These are phyloP conservation scores for Lactuca sativa DNA, from an alignment of 129 eudicot genomes.

Conservation along the genomic window DNA sequence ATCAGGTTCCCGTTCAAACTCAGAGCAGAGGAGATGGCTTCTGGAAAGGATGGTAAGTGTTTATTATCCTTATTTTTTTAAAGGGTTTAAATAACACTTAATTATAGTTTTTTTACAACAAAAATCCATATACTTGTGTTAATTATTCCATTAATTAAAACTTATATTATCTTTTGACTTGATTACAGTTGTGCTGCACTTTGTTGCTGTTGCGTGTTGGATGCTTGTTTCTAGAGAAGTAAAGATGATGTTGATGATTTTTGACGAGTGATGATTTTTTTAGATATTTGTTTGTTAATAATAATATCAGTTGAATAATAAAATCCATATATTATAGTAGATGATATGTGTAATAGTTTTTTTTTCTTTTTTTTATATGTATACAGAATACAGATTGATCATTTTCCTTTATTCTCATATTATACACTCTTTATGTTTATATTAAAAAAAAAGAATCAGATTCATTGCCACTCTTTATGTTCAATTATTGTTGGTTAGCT, in stretches of 20 bases:
- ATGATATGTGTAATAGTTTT: conserved; percentile 26
- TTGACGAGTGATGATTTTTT: conserved; percentile 20
- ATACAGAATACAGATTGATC: conserved; percentile 9
- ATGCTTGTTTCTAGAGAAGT: conserved; percentile 47
- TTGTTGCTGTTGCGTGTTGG: conserved; percentile 69
- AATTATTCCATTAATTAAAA: neutral
- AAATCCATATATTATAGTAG: neutral
- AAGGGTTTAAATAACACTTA: too few relatives aligned
- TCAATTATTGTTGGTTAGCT: too few relatives aligned
- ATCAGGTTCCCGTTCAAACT: conserved; percentile 24
- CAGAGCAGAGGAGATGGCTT: conserved; percentile 60
- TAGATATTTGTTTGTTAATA: conserved; percentile 23
- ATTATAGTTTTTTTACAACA: neutral
- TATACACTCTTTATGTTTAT: neutral
- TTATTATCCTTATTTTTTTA: neutral
- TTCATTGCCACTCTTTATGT: conserved; percentile 5
- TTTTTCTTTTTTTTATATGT: neutral
- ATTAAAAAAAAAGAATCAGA: conserved; percentile 2
- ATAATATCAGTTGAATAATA: neutral
- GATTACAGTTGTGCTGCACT: conserved; percentile 47
- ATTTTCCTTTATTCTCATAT: neutral
- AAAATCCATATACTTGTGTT: neutral
- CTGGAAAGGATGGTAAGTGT: conserved; percentile 61
- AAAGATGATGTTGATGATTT: conserved; percentile 21
- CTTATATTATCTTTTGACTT: neutral